Base-by-base conservation (phyloP, 257 asterid species). In the Scutellaria galericulata region DNA sequence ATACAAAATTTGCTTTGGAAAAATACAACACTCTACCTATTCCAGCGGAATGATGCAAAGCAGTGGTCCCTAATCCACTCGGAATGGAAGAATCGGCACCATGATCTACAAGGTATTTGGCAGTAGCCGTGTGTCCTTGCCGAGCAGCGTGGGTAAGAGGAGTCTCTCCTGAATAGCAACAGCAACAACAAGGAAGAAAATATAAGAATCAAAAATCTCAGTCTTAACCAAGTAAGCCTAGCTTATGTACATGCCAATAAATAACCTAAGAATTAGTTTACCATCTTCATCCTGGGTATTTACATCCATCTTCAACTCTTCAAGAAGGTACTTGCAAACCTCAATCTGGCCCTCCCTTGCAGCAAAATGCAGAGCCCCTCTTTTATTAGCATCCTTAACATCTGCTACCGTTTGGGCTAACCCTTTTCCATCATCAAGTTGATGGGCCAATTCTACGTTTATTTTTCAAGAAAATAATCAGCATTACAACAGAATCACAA, bases 321-420 rank as follows among this genome's bases (percentile, higher is more conserved):
- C 97, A n/a, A 94, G 64, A 84, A 94, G 82, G 84, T 85, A 94
- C 80, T 82, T 87, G 92, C 99, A 94, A 64, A 87, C 86, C 72
- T 89, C 97, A 66, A 77, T 83, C 85, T 91, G 89, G 31, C 97
- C 99, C 68, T 94, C 99, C 72, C 95, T 88, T 15, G 99, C 95
- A 20, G 99, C 97, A 82, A 94, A 94, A 66, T 88, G 96, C 73
- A 94, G 84, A 45, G 99, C 96, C 77, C 96, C 97, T 87, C 99
- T 83, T 79, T 91, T 87, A 75, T 94, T 94, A 44, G 97, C 99
- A 87, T 94, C 99, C 92, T 86, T 89, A 80, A 94, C 86, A 80
- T 84, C 95, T 35, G 78, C 83, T 46, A 87, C 86, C 4, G 99
- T 89, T 74, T 80, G 87, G 12, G 86, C 78, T 59, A 91, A 72